These are phyloP conservation scores for Lentinula edodes DNA, from an alignment of 768 basidiomycete genomes.

Conservation along the genomic window DNA sequence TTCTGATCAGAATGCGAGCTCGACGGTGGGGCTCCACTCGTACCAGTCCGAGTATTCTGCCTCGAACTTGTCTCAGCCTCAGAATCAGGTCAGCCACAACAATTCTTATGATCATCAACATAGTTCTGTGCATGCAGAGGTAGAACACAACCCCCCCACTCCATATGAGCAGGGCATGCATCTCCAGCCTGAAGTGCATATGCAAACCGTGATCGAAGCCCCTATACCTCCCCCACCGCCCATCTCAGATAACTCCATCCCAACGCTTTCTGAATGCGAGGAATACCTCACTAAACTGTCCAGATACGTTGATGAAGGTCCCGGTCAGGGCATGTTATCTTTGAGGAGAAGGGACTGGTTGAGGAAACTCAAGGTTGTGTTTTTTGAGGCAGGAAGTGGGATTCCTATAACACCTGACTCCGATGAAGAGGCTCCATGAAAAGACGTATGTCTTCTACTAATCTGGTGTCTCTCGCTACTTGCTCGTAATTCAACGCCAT, in stretches of 20 bases:
- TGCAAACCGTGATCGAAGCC: background rate
- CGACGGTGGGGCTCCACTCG: background rate
- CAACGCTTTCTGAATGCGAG: slow-evolving; percentile 1
- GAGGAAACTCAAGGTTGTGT: slow-evolving; percentile 1
- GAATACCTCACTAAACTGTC: background rate
- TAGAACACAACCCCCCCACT: background rate
- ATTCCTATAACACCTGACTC: slow-evolving; percentile 4
- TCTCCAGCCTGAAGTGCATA: background rate
- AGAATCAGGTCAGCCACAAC: background rate
- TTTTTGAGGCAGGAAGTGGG: slow-evolving; percentile 2
- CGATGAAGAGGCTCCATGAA: background rate
- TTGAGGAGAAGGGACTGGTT: background rate
- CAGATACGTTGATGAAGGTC: background rate
- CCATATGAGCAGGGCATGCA: background rate
- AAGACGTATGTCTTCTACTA: background rate
- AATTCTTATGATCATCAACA: background rate
- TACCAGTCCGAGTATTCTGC: background rate
- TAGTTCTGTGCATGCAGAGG: background rate
- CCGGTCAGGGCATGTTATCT: slow-evolving; percentile 1
- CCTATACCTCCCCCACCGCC: background rate
- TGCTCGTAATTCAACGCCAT: too few species aligned
- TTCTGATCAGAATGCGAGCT: background rate
- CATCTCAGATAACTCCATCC: background rate
- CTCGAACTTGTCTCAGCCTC: background rate
- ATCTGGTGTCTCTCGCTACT: too few species aligned